A percentile compares a stretch with the other conserved stretches of the same genome.
These are phyloP conservation scores for Trifolium repens DNA, from an alignment of 306 rosid species.

Conservation along the genomic window DNA sequence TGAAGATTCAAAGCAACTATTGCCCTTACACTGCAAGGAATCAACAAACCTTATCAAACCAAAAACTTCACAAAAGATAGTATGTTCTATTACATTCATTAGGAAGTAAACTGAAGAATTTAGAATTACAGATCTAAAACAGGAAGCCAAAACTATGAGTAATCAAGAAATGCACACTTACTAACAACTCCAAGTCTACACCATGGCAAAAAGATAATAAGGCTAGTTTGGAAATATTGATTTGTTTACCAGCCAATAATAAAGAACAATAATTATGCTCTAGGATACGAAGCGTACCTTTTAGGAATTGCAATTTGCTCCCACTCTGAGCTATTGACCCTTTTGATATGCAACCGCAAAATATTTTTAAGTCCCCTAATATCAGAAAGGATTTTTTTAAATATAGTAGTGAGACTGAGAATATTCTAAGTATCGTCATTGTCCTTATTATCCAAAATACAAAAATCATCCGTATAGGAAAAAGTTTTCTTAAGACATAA, in stretches of 20 bases:
- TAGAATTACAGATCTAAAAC: slow-evolving; percentile 30
- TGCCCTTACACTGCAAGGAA: slow-evolving; percentile 82
- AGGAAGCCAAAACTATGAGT: slow-evolving; percentile 1
- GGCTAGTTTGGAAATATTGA: slow-evolving; percentile 26
- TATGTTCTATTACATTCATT: slow-evolving; percentile 17
- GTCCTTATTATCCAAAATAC: slow-evolving; percentile 16
- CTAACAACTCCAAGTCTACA: slow-evolving; percentile 4
- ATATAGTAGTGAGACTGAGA: slow-evolving; percentile 7
- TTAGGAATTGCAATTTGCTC: slow-evolving; percentile 79
- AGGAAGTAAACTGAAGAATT: slow-evolving; percentile 15
- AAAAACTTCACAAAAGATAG: slow-evolving; percentile 26
- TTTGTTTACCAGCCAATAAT: slow-evolving; percentile 26
- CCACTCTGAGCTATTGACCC: slow-evolving; percentile 84
- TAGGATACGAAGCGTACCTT: slow-evolving; percentile 54
- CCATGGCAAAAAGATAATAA: slow-evolving; percentile 23
- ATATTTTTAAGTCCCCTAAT: slow-evolving; percentile 90
- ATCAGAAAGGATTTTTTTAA: slow-evolving; percentile 42
- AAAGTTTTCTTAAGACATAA: slow-evolving; percentile 1
- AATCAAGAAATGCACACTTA: slow-evolving; percentile 30
- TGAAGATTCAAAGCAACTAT: slow-evolving; percentile 91
- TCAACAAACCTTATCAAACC: slow-evolving; percentile 38
- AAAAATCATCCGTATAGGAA: slow-evolving; percentile 4
- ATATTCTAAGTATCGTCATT: slow-evolving; percentile 20
- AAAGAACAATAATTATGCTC: slow-evolving; percentile 27
- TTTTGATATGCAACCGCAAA: slow-evolving; percentile 84